phyloP scores from a whole-genome alignment of 2,329 filamentous ascomycete species.

The Stagonosporopsis rhizophila region DNA sequence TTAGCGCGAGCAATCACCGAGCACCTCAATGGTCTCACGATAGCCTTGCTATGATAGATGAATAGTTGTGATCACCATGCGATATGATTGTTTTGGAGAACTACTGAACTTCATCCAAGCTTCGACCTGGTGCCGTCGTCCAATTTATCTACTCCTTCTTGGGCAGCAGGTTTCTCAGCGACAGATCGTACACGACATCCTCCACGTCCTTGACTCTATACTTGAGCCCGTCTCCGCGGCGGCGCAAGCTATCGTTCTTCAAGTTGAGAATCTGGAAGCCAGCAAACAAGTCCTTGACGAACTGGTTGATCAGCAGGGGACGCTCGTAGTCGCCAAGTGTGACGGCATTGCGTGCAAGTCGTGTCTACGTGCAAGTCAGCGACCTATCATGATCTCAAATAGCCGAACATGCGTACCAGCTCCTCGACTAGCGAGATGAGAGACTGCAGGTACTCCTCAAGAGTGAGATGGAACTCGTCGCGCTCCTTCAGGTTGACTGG shows the following conservation, averaged over 20 bases:
- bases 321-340: slow-evolving; percentile 87
- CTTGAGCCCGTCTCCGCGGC: slow-evolving; percentile 91
- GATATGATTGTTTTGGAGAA: not conserved
- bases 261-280: slow-evolving; percentile 97
- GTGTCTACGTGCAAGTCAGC: slow-evolving; percentile 59
- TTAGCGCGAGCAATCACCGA: slow-evolving; percentile 21
- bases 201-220: slow-evolving; percentile 98
- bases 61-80: not conserved
- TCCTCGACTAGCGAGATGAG: slow-evolving; percentile 90
- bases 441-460: slow-evolving; percentile 94
- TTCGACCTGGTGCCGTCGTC: not conserved
- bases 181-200: slow-evolving; percentile 96
- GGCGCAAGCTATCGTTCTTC: slow-evolving; percentile 91
- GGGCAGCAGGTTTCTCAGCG: slow-evolving; percentile 77
- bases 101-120: not conserved
- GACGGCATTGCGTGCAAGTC: slow-evolving; percentile 92
- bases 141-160: slow-evolving; percentile 33
- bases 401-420: slow-evolving; percentile 59
- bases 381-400: not conserved
- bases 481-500: slow-evolving; percentile 89
- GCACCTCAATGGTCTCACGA: slow-evolving; percentile 21
- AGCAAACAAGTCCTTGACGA: slow-evolving; percentile 93
- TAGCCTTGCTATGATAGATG: not conserved
- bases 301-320: slow-evolving; percentile 85
- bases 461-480: slow-evolving; percentile 92